Conservation (phyloP, 148 eudicot species). For the Heliamphora exappendiculata region DNA sequence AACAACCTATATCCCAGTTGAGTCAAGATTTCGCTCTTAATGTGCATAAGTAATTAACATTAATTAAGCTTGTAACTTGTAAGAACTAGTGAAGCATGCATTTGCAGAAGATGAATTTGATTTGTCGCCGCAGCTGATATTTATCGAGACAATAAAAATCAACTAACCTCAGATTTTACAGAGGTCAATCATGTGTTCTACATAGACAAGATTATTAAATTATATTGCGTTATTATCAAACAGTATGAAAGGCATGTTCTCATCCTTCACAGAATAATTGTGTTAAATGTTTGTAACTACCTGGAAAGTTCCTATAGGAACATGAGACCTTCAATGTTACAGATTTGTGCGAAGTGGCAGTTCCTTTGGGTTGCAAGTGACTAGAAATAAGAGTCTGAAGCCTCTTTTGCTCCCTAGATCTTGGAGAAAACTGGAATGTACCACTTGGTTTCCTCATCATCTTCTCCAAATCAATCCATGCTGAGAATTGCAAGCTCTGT, state of each 20-base stretch:
- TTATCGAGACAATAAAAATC: not conserved
- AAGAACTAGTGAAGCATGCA: not conserved
- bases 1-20: too few relatives aligned
- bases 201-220: not conserved
- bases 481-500: conserved; percentile 34
- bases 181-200: not conserved
- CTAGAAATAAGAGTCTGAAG: conserved; percentile 22
- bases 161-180: not conserved
- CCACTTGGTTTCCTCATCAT: conserved; percentile 27
- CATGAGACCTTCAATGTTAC: conserved; percentile 34
- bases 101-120: not conserved
- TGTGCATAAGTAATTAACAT: not conserved
- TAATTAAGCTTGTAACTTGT: not conserved
- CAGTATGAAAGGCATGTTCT: not conserved
- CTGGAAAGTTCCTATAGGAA: conserved; percentile 43
- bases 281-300: conserved; percentile 23
- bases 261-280: not conserved
- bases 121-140: not conserved
- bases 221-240: not conserved
- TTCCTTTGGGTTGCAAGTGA: conserved; percentile 25
- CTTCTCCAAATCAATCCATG: conserved; percentile 40
- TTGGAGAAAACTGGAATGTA: conserved; percentile 31
- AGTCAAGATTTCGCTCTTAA: not conserved
- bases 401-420: conserved; percentile 25
- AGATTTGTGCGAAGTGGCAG: conserved; percentile 17